A percentile compares a stretch with the other conserved stretches of the same genome.
phyloP scores from a whole-genome alignment of 225 moss, liverwort and hornwort species.

The Anthoceros angustus region DNA sequence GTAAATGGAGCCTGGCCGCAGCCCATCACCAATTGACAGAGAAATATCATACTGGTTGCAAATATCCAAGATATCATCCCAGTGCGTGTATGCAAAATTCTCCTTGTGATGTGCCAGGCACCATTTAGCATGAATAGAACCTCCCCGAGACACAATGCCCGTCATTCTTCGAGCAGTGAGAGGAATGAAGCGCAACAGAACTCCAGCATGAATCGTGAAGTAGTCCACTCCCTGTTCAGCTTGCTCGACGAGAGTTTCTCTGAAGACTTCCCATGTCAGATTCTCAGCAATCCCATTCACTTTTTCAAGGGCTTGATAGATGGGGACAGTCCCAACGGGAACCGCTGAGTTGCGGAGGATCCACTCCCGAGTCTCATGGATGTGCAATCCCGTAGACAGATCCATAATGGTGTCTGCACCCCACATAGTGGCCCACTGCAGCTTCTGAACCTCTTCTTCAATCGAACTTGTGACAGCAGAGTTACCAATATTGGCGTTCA shows the following conservation, averaged over 20 bases:
- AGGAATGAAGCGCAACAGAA: conserved; percentile 74
- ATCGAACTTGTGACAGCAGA: conserved; percentile 88
- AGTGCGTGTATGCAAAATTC: conserved; percentile 79
- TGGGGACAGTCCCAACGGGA: conserved; percentile 83
- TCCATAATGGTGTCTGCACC: conserved; percentile 98
- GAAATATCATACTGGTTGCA: conserved; percentile 83
- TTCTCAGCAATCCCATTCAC: conserved; percentile 80
- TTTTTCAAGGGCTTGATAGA: conserved; percentile 90
- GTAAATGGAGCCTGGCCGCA: conserved; percentile 75
- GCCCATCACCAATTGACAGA: conserved; percentile 81
- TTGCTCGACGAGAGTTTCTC: conserved; percentile 69
- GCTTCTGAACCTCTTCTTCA: conserved; percentile 95
- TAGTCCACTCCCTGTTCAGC: conserved; percentile 99
- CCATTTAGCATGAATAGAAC: conserved; percentile 96
- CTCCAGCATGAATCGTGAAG: conserved; percentile 91
- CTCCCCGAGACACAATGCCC: conserved; percentile 83
- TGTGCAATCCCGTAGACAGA: conserved; percentile 71
- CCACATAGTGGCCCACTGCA: conserved; percentile 98
- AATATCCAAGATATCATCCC: conserved; percentile 88
- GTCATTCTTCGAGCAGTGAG: conserved; percentile 82
- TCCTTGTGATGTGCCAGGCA: conserved; percentile 87
- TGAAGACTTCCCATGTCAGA: conserved; percentile 80
- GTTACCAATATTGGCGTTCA: conserved; percentile 93
- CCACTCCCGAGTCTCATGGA: conserved; percentile 95
- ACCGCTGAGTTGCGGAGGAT: conserved; percentile 78